Conservation (phyloP, 1,284 basidiomycete species). For the Phlebopus sp. region DNA sequence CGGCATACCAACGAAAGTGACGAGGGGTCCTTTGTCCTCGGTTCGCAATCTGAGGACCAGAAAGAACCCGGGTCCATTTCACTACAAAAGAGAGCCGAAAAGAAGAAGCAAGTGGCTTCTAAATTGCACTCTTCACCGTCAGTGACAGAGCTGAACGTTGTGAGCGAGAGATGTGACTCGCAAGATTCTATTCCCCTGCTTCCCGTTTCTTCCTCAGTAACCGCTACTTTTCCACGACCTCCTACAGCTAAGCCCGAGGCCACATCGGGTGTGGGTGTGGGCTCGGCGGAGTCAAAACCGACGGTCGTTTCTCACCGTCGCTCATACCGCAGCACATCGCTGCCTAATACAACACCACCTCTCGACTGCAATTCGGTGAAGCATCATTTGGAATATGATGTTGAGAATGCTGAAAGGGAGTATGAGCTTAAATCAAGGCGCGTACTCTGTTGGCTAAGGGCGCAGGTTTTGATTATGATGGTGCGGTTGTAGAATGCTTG, state of each 20-base stretch:
- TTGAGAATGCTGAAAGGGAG: conserved; percentile 48
- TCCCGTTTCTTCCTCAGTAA: conserved; percentile 1
- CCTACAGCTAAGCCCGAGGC: conserved; percentile 7
- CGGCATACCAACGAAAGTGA: conserved; percentile 40
- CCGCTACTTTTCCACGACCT: not conserved
- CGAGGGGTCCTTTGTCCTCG: conserved; percentile 43
- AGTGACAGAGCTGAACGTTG: conserved; percentile 9
- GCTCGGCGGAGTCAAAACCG: conserved; percentile 4
- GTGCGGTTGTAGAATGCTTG: conserved; percentile 46
- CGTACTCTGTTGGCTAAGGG: conserved; percentile 23
- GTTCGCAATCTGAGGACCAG: conserved; percentile 47
- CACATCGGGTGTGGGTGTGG: not conserved
- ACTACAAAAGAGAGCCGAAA: conserved; percentile 7
- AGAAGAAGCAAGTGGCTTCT: conserved; percentile 7
- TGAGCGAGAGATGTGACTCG: conserved; percentile 5
- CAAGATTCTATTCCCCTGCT: conserved; percentile 5
- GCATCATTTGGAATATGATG: conserved; percentile 42
- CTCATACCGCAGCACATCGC: conserved; percentile 26
- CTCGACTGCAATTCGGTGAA: conserved; percentile 22
- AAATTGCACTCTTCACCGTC: conserved; percentile 16
- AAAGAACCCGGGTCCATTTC: conserved; percentile 32
- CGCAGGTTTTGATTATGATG: conserved; percentile 7
- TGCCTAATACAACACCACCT: conserved; percentile 9
- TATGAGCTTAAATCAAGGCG: conserved; percentile 63
- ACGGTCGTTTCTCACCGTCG: conserved; percentile 25